Conservation (phyloP, 2,329 filamentous ascomycete genomes). For the Aspergillus sp. region DNA sequence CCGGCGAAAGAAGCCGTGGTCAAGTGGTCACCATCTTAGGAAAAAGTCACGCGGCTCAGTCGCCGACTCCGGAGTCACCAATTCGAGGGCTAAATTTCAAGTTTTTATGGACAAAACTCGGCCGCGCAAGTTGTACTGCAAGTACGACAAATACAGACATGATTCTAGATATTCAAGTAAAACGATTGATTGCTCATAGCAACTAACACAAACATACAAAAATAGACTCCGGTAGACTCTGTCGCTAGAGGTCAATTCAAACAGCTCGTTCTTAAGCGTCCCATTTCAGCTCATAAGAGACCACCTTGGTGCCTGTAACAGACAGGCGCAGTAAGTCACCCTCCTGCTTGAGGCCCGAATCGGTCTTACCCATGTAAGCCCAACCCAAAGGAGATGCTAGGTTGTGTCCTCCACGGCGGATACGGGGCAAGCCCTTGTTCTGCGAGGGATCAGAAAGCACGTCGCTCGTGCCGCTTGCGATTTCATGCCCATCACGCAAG, state of each 20-base stretch:
- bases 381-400: background rate
- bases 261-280: background rate
- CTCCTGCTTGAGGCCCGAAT: background rate
- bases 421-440: background rate
- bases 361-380: background rate
- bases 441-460: background rate
- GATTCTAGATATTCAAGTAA: background rate
- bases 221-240: background rate
- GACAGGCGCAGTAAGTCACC: slow-evolving; percentile 2
- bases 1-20: no score
- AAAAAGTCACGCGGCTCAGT: no score
- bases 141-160: background rate
- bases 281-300: slow-evolving; percentile 6
- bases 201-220: background rate
- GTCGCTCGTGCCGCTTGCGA: background rate
- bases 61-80: no score
- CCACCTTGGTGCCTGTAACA: background rate
- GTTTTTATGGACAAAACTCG: no score
- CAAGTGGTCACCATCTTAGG: no score
- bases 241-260: background rate
- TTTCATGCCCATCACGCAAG: background rate
- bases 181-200: background rate
- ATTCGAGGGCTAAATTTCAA: no score
- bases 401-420: background rate
- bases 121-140: background rate